A percentile compares a stretch with the other conserved stretches of the same genome.
phyloP scores from a whole-genome alignment of 2,329 filamentous ascomycete species.

The Aspergillus fischeri region DNA sequence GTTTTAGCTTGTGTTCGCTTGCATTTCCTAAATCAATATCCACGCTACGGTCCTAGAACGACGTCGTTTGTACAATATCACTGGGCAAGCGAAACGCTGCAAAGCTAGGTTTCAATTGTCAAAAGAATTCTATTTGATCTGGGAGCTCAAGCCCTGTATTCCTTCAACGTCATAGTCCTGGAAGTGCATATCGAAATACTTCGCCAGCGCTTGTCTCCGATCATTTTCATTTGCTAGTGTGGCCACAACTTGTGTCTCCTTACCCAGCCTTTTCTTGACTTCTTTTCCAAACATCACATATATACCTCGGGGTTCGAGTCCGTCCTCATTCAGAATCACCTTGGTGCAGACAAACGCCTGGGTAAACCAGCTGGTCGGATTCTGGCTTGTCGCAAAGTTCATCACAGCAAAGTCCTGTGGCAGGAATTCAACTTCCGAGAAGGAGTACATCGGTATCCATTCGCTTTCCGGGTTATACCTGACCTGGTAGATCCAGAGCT shows the following conservation, averaged over 20 bases:
- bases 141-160: conserved; percentile 49
- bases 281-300: conserved; percentile 49
- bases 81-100: conserved; percentile 1
- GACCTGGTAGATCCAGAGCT: conserved; percentile 62
- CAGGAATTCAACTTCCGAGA: conserved; percentile 62
- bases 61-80: conserved; percentile 20
- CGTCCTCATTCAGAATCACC: conserved; percentile 50
- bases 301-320: conserved; percentile 48
- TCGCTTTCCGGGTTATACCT: conserved; percentile 44
- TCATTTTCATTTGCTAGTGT: conserved; percentile 51
- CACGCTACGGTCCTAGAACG: conserved; percentile 13
- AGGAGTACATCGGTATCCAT: conserved; percentile 63
- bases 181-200: conserved; percentile 52
- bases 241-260: conserved; percentile 47
- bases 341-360: conserved; percentile 50
- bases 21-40: conserved; percentile 17
- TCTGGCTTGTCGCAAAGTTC: conserved; percentile 54
- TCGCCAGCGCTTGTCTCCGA: conserved; percentile 48
- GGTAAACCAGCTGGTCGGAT: conserved; percentile 51
- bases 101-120: conserved; percentile 5
- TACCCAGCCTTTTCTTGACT: conserved; percentile 53
- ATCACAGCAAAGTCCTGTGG: conserved; percentile 58
- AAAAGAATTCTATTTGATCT: conserved; percentile 34
- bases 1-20: conserved; percentile 16
- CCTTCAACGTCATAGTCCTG: conserved; percentile 48